Evolutionary conservation across 176 grass and related monocot species (phyloP), one percentile per base, ranked within the genome.

Genomic region (Dactylis glomerata): DNA sequence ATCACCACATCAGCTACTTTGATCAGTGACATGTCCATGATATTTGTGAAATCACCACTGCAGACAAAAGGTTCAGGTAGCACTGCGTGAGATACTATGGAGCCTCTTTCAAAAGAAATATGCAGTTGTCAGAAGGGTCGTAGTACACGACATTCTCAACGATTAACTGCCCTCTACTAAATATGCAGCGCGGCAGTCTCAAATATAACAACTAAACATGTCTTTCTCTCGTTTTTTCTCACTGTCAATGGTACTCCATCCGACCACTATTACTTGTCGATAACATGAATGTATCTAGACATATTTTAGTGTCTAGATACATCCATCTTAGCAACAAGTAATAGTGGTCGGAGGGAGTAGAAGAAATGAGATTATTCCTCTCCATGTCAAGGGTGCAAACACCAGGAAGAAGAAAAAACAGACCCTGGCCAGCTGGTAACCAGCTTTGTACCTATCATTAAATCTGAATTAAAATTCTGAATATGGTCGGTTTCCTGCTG

Each of bases 31-130:
- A 77, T 94, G 57, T 94, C 92, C 90, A 99, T 83, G 82, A 96
- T 87, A 68, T 87, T 96, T 78, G 49, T 86, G 83, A 99, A 99
- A 92, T 99, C 93, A 37, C 90, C 81, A 13, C 97, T 99, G 79
- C 40, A 94, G 79, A 56, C 5, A 74, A 5, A 83, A 52, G 27
- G 33, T 77, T 63, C 58, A 37, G 59, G 72, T 32, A 86, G 26
- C n/a, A 73, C 76, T 31, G 73, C 19, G 77, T 61, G 47, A 46
- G 11, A 81, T 30, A 75, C 14, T 44, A 54, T 54, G 33, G 5
- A 20, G 10, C 42, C 9, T 78, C 8, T 41, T 62, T 44, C 31
- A 2, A 10, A 37, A 81, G 12, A 74, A 3, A 80, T 51, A 64
- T 65, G n/a, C n/a, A n/a, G n/a, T n/a, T 51, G 10, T 37, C 47